phyloP scores from a whole-genome alignment of 352 stramenopile species.

The Sclerospora graminicola region DNA sequence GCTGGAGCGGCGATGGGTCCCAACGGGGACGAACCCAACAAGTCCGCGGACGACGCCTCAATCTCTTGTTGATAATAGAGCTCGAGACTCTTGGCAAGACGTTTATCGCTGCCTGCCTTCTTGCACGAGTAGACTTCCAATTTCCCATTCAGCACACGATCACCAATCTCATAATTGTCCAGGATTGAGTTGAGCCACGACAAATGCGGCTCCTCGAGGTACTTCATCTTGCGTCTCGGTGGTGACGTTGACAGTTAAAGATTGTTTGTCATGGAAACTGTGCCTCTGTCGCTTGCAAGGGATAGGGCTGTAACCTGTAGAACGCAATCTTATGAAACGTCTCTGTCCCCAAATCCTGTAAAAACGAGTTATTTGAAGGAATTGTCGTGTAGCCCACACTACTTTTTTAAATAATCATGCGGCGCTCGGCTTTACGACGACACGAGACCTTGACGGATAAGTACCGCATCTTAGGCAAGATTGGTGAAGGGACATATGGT shows the following conservation, averaged over 20 bases:
- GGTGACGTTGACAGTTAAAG: background rate
- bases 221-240: slow-evolving; percentile 67
- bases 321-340: too few species aligned
- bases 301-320: too few species aligned
- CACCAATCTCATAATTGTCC: slow-evolving; percentile 73
- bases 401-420: slow-evolving; percentile 20
- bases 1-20: slow-evolving; percentile 59
- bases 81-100: slow-evolving; percentile 84
- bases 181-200: slow-evolving; percentile 87
- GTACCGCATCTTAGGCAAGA: slow-evolving; percentile 81
- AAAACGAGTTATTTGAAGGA: too few species aligned
- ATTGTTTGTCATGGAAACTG: too few species aligned
- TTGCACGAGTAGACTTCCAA: slow-evolving; percentile 91
- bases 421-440: slow-evolving; percentile 44
- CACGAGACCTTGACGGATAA: slow-evolving; percentile 70
- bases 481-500: slow-evolving; percentile 84
- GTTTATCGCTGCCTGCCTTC: slow-evolving; percentile 87
- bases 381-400: too few species aligned
- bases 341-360: too few species aligned
- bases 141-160: slow-evolving; percentile 80
- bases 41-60: slow-evolving; percentile 34
- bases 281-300: too few species aligned
- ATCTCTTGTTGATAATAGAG: slow-evolving; percentile 79
- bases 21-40: slow-evolving; percentile 65
- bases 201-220: slow-evolving; percentile 86